phyloP scores from a whole-genome alignment of 495 filamentous ascomycete species.

The Neurospora sublineolata region DNA sequence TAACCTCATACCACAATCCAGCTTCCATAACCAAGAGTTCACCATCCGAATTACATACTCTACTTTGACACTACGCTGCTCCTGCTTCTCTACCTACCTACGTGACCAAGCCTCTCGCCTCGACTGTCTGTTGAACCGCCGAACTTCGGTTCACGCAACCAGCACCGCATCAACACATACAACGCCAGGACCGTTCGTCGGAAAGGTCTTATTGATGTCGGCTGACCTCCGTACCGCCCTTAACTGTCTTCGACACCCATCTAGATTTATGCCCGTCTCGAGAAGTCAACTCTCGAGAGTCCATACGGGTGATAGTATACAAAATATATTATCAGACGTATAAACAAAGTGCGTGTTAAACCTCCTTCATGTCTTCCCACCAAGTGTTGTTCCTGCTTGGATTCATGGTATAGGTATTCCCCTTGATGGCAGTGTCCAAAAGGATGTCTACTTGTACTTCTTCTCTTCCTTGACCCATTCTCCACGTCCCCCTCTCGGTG shows the following conservation, averaged over 20 bases:
- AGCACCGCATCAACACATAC: not conserved
- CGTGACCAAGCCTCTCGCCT: not conserved
- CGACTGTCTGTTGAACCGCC: not conserved
- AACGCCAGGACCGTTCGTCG: constrained; percentile 11
- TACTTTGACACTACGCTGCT: not conserved
- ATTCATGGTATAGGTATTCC: not conserved
- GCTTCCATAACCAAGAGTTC: not conserved
- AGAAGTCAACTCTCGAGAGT: constrained; percentile 61
- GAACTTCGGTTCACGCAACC: not conserved
- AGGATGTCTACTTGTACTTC: not conserved
- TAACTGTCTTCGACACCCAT: constrained; percentile 56
- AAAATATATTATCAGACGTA: constrained; percentile 34
- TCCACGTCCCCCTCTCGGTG: not conserved
- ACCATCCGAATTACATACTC: not conserved
- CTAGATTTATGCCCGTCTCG: constrained; percentile 59
- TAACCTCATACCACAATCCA: not conserved
- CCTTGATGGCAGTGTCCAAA: not conserved
- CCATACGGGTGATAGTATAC: constrained; percentile 57
- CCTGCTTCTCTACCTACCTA: not conserved
- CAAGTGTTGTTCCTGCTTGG: not conserved
- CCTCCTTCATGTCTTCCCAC: not conserved
- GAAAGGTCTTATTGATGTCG: constrained; percentile 56
- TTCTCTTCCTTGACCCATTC: not conserved
- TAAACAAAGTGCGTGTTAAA: constrained; percentile 20
- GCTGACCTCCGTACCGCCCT: constrained; percentile 59